These are phyloP conservation scores for Podospora australis DNA, from an alignment of 495 filamentous ascomycete species.

Conservation along the genomic window DNA sequence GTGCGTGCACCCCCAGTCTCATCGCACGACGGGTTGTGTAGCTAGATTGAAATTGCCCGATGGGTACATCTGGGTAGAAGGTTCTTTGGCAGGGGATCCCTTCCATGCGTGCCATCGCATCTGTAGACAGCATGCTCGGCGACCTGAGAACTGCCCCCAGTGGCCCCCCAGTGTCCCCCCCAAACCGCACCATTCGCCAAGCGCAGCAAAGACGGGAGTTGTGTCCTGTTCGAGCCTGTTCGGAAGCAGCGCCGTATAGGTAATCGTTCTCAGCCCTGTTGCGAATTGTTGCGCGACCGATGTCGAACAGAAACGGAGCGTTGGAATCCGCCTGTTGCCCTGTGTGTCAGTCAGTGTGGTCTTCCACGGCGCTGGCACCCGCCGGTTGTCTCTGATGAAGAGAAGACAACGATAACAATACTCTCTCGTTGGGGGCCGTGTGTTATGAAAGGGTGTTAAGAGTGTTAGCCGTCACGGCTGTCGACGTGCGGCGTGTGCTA, in stretches of 20 bases:
- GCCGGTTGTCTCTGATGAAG: no score
- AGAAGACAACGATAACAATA: no score
- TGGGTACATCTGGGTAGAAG: no score
- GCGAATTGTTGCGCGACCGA: neutral
- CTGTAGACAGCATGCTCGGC: no score
- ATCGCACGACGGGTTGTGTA: slow-evolving; percentile 5
- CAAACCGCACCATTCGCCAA: slow-evolving; percentile 6
- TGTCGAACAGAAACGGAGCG: neutral
- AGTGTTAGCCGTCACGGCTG: neutral
- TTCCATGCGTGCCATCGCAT: slow-evolving; percentile 31
- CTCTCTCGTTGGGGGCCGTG: no score
- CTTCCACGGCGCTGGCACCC: neutral
- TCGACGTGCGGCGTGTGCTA: neutral
- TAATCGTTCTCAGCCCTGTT: neutral
- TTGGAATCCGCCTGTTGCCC: neutral
- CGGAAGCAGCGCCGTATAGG: neutral
- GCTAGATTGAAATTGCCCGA: slow-evolving; percentile 40
- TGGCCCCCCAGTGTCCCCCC: no score
- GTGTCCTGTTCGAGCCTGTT: slow-evolving; percentile 2
- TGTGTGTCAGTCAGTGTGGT: neutral
- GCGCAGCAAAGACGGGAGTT: neutral
- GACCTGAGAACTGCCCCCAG: no score
- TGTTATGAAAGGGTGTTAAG: neutral
- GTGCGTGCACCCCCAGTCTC: slow-evolving; percentile 1
- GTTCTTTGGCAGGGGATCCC: slow-evolving; percentile 23